Evolutionary conservation across 768 basidiomycete genomes (phyloP), one percentile per base, ranked within the genome.

Genomic region (Podaxis sp.): DNA sequence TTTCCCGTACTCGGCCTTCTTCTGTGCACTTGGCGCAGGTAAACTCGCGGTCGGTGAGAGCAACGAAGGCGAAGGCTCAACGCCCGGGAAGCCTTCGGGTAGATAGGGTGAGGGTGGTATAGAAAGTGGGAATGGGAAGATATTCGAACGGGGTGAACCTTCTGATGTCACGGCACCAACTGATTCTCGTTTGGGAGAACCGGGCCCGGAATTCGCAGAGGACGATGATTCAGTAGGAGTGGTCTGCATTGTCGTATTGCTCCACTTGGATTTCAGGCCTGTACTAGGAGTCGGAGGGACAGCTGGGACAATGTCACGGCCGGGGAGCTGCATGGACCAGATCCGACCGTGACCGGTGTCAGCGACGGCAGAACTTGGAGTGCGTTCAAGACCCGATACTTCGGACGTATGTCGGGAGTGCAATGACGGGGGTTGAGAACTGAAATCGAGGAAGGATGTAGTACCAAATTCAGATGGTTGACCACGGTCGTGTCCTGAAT

Each of bases 81-180:
- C 63, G 59, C 53, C 44, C 19, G 61, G 19, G 66, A 69, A 64
- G 15, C 67, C 69, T 64, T 67, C 67, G 11, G 73, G 68, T 54
- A 75, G 74, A 60, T 81, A 70, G 4, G 77, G 69, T 0, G 82
- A 81, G 9, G 80, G 67, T 2, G 82, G 77, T 7, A 84, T 76
- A 7, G 80, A 75, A 36, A 72, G 65, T 38, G 81, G 79, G 61
- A 82, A 81, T 5, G 80, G 81, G 66, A 83, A 83, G 13, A 69
- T 72, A 61, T 69, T 71, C 6, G 73, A 72, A 26, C 52, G 57
- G 9, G 66, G 64, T 11, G 62, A 66, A 15, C 52, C 63, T 19
- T 54, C 61, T n/a, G 67, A 63, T 49, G 64, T 60, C 48, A 64
- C 22, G 26, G 63, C 36, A 52, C 42, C 19, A 28, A 38, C 40